Percentiles rank a stretch among this genome's conserved stretches.
Evolutionary conservation across 331 rosid species (phyloP).

Genomic region (Quercus lobata): DNA sequence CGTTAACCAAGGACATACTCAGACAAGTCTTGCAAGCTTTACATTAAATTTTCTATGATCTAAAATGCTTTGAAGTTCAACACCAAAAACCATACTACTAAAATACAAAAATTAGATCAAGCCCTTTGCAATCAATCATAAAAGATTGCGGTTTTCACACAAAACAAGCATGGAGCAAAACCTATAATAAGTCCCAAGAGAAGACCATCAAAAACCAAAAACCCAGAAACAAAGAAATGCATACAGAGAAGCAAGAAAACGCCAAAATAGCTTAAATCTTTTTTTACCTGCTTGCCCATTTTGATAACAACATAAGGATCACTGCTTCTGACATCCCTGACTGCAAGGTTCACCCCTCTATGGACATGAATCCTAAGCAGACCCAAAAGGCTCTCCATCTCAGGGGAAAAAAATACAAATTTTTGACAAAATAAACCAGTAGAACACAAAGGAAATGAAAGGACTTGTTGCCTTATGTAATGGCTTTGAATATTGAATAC

Average conservation of each 20-base stretch:
- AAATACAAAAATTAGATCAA: neutral
- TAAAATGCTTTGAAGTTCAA: neutral
- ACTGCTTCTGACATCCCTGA: constrained; percentile 65
- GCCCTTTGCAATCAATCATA: neutral
- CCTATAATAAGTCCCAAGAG: neutral
- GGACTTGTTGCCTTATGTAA: neutral
- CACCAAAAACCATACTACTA: neutral
- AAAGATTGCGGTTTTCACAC: neutral
- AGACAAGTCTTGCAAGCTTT: neutral
- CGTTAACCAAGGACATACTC: neutral
- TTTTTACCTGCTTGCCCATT: constrained; percentile 64
- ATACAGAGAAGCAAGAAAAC: neutral
- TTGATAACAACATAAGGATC: constrained; percentile 78
- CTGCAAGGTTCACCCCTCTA: constrained; percentile 63
- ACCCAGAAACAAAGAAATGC: neutral
- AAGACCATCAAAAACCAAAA: neutral
- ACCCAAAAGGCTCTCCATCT: constrained; percentile 67
- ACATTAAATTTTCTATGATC: neutral
- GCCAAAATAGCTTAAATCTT: neutral
- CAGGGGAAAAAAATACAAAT: no score
- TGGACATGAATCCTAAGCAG: constrained; percentile 57
- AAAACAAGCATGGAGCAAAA: neutral
- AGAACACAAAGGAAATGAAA: neutral
- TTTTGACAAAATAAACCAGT: no score
- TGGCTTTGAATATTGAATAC: no score